A percentile compares a stretch with the other conserved stretches of the same genome.
phyloP scores from a whole-genome alignment of 768 basidiomycete genomes.

The Lactarius quietus region DNA sequence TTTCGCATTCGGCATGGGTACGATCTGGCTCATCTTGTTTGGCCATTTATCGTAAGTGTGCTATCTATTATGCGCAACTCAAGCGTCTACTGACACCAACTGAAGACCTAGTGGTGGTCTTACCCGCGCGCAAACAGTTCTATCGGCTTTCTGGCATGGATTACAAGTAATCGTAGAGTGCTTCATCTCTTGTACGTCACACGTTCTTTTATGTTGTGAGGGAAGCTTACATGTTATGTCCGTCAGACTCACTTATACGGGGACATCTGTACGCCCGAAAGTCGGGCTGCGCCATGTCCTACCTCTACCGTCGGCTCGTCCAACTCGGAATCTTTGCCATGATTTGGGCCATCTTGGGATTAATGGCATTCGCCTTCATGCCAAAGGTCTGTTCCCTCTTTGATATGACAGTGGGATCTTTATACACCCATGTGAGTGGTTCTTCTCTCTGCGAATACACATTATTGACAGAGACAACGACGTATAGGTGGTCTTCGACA shows the following conservation, averaged over 20 bases:
- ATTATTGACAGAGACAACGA: not conserved
- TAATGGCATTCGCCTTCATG: not conserved
- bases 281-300: not conserved
- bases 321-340: slow-evolving; percentile 1
- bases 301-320: not conserved
- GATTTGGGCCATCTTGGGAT: not conserved
- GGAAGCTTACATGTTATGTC: not conserved
- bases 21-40: not conserved
- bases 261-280: not conserved
- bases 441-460: not conserved
- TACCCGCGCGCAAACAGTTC: too few relatives aligned
- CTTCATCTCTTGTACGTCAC: not conserved
- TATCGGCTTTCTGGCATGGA: not conserved
- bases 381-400: not conserved
- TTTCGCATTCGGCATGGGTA: not conserved
- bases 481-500: not conserved
- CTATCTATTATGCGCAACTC: not conserved
- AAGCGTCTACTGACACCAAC: not conserved
- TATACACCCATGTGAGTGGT: slow-evolving; percentile 6
- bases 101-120: not conserved
- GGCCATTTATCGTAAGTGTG: not conserved
- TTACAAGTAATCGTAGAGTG: not conserved
- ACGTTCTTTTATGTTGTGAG: not conserved
- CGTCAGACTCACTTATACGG: not conserved
- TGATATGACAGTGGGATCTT: not conserved